Evolutionary conservation across 1,284 basidiomycete species (phyloP).

Genomic region (Tetrapyrgos nigripes): DNA sequence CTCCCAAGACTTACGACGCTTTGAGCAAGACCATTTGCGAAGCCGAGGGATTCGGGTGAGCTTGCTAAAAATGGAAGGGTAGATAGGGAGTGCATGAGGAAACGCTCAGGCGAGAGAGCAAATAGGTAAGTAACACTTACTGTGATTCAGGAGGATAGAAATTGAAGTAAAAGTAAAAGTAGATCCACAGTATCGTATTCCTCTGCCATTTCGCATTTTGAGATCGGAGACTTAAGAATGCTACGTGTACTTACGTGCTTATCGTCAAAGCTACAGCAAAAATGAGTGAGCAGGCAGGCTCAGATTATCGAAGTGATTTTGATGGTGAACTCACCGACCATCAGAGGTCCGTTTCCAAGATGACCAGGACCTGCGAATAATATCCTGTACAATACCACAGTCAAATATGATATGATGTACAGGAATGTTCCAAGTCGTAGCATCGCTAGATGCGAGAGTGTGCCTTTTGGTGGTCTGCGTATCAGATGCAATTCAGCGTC

Average conservation of each 20-base stretch:
- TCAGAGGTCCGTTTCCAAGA: constrained; percentile 71
- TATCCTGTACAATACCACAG: constrained; percentile 69
- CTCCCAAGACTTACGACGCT: constrained; percentile 84
- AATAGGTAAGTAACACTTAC: constrained; percentile 44
- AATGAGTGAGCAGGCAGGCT: neutral
- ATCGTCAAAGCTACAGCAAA: neutral
- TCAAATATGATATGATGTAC: constrained; percentile 81
- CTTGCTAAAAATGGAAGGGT: constrained; percentile 65
- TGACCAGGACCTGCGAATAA: constrained; percentile 65
- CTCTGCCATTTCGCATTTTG: constrained; percentile 45
- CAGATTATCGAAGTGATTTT: neutral
- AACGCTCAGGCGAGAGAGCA: constrained; percentile 2
- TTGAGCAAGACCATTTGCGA: constrained; percentile 83
- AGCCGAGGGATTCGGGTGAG: constrained; percentile 75
- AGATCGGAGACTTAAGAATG: constrained; percentile 1
- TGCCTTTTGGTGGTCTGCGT: constrained; percentile 66
- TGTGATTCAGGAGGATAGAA: constrained; percentile 84
- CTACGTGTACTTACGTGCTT: neutral
- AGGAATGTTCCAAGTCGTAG: constrained; percentile 80
- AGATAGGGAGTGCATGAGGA: constrained; percentile 9
- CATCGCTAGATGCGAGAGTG: constrained; percentile 86
- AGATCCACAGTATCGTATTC: constrained; percentile 75
- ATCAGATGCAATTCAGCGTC: neutral
- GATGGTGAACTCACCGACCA: constrained; percentile 60
- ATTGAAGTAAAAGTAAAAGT: constrained; percentile 83